Base-by-base conservation (phyloP, 805 yeast species). In the Crinitomyces ghanaensis region DNA sequence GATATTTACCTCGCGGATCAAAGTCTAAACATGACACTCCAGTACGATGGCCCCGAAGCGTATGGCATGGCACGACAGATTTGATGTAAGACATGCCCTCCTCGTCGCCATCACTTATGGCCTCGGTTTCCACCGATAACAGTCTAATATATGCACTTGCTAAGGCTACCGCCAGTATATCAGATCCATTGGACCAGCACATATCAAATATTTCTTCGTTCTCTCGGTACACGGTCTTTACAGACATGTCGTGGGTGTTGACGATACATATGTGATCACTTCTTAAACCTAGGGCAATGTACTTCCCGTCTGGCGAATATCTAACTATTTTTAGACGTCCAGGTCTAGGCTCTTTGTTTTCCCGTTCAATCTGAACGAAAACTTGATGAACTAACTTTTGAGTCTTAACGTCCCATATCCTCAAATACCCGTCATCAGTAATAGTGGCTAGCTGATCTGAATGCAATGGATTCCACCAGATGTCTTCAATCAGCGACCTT, bases 1-100 rank as follows among this genome's bases (percentile, higher is more conserved):
- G 36, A 42, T 51, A 66, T 15, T 54, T 43, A 0, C 77, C 83
- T 31, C 60, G 46, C 3, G 77, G 75, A 43, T 72, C 79, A 33
- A 72, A 51, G 12, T 55, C 54, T 9, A 72, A 37, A 19, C 66
- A 46, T 2, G 69, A 63, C 3, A 70, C 63, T 1, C 74, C 55
- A 1, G 76, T 65, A 26, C 70, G 57, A 43, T 75, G 81, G 1
- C 69, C 69, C 9, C 50, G 40, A n/a, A 60, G 41, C 4, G 48
- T 45, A 21, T 34, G 21, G 20, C 37, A 19, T 6, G 14, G 6
- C 14, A 6, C 6, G 16, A 25, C 35, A 38, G 39, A 33, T 14
- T 21, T 26, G 7, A 33, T 13, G n/a, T n/a, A n/a, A n/a, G n/a
- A n/a, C 4, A 21, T 13, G 16, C 42, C 13, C 35, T 38, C 26